Percentiles rank a stretch among this genome's conserved stretches.
These are phyloP conservation scores for Spathaspora sp. DNA, from an alignment of 805 yeast species.

Conservation along the genomic window DNA sequence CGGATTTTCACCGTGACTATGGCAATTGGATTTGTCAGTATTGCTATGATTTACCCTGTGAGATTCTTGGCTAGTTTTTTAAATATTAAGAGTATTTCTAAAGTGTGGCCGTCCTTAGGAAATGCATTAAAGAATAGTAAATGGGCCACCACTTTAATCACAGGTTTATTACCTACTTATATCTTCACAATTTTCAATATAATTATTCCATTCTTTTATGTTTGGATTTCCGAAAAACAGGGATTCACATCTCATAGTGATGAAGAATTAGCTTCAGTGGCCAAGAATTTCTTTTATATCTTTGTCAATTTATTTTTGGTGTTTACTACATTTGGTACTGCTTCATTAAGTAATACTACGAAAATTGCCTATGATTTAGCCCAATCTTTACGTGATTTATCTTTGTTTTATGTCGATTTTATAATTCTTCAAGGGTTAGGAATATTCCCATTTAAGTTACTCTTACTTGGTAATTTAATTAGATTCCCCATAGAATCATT, in stretches of 20 bases:
- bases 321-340: conserved; percentile 91
- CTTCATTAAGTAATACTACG: conserved; percentile 85
- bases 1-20: conserved; percentile 64
- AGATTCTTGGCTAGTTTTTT: conserved; percentile 79
- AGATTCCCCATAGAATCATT: conserved; percentile 55
- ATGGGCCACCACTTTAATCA: conserved; percentile 76
- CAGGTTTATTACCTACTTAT: conserved; percentile 89
- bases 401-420: conserved; percentile 87
- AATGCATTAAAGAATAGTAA: conserved; percentile 56
- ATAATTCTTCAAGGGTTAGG: conserved; percentile 80
- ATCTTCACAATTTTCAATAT: conserved; percentile 82
- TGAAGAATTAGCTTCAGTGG: conserved; percentile 83
- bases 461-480: conserved; percentile 74
- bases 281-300: conserved; percentile 90
- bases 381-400: conserved; percentile 69
- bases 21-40: conserved; percentile 63
- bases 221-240: conserved; percentile 77
- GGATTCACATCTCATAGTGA: conserved; percentile 92
- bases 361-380: conserved; percentile 86
- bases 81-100: conserved; percentile 71
- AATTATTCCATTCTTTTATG: conserved; percentile 80
- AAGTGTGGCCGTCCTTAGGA: conserved; percentile 82
- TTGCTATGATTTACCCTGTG: conserved; percentile 78
- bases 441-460: conserved; percentile 82
- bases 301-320: conserved; percentile 92